Percentiles rank a stretch among this genome's conserved stretches.
phyloP scores from a whole-genome alignment of 2,329 filamentous ascomycete genomes.

The Diaporthe velutina region DNA sequence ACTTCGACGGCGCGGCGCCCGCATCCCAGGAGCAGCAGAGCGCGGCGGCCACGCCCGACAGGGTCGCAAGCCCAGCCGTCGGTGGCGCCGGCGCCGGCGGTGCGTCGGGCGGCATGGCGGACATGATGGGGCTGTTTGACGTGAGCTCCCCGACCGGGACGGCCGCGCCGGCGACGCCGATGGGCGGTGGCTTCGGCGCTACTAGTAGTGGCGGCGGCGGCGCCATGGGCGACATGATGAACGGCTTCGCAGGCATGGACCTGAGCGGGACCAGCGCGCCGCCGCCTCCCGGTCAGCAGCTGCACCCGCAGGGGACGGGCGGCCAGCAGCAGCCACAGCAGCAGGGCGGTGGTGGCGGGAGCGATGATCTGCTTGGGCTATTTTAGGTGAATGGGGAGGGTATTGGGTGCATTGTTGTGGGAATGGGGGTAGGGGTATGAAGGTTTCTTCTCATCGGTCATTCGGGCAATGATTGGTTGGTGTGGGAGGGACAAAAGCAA shows the following conservation, averaged over 20 bases:
- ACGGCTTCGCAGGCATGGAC: conserved; percentile 87
- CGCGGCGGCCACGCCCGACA: conserved; percentile 73
- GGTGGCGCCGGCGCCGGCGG: conserved; percentile 49
- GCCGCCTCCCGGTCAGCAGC: conserved; percentile 73
- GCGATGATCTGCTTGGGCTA: conserved; percentile 72
- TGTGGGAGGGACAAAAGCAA: background rate
- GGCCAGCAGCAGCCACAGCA: conserved; percentile 51
- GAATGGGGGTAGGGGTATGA: background rate
- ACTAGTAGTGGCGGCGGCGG: conserved; percentile 27
- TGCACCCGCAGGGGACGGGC: conserved; percentile 54
- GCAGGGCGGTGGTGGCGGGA: conserved; percentile 63
- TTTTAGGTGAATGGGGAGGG: conserved; percentile 54
- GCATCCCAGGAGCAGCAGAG: conserved; percentile 78
- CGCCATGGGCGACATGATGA: conserved; percentile 87
- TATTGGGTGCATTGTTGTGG: background rate
- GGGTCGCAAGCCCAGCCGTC: conserved; percentile 72
- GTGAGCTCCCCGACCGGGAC: conserved; percentile 59
- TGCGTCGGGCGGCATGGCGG: conserved; percentile 65
- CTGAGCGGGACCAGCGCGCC: conserved; percentile 76
- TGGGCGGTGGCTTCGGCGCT: background rate
- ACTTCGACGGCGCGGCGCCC: conserved; percentile 81
- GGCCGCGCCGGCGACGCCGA: conserved; percentile 47
- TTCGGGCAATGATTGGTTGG: conserved; percentile 16
- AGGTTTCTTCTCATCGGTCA: conserved; percentile 12
- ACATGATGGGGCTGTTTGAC: conserved; percentile 79